Base-by-base conservation (phyloP, 2,329 filamentous ascomycete genomes). In the Truncatella angustata region DNA sequence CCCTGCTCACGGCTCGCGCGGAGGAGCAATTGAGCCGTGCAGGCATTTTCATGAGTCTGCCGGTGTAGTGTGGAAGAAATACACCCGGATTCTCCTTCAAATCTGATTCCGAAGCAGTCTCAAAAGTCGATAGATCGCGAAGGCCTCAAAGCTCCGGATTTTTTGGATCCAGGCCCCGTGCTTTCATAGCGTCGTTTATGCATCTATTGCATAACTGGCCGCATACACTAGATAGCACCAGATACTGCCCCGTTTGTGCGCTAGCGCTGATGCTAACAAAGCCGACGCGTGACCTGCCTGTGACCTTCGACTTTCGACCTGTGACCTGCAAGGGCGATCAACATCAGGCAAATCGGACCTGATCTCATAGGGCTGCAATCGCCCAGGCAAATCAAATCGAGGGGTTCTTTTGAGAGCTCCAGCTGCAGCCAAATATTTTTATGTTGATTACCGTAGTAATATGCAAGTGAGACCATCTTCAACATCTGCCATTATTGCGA, bases 11-110 rank as follows among this genome's bases (percentile, higher is more conserved):
- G 36, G 42, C 40, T 4, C 52, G 52, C 26, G 52, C 52, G 23
- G 52, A 49, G 16, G 52, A 37, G 52, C 52, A 44, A 51, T 49
- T 54, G 52, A 54, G 43, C 49, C 49, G 28, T 39, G 52, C 52
- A 21, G 52, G 49, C 52, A 54, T 54, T 16, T 21, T 54, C n/a
- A 30, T 28, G 47, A 23, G 47, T 49, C 45, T 36, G 12, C 20
- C 32, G 20, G 30, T 23, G 34, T 36, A 20, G 21, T n/a, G 23
- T 26, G 11, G 23, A 44, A 28, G 40, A n/a, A 23, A n/a, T 9
- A 16, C 12, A 20, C 5, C 9, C 12, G 11, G 4, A 12, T 5
- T n/a, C n/a, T n/a, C n/a, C n/a, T n/a, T n/a, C n/a, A n/a, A n/a
- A n/a, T n/a, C n/a, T n/a, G n/a, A n/a, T n/a, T n/a, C n/a, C n/a